phyloP scores from a whole-genome alignment of 805 yeast genomes.

The Metschnikowia cerradonensis region DNA sequence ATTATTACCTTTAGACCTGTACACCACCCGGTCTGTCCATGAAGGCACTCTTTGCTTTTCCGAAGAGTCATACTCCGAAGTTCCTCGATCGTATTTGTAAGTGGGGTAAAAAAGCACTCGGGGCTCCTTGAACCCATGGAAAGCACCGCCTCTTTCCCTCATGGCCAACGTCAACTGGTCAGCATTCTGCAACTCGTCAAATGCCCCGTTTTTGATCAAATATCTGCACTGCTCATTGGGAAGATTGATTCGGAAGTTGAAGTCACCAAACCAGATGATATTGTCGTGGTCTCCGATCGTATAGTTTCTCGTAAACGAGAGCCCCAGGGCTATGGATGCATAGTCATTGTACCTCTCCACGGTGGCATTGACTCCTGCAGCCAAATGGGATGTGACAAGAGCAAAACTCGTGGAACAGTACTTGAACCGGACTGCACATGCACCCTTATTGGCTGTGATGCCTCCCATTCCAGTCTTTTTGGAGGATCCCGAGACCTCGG shows the following conservation, averaged over 20 bases:
- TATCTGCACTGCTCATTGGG: conserved; percentile 71
- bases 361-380: conserved; percentile 82
- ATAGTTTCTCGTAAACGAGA: conserved; percentile 73
- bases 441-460: conserved; percentile 95
- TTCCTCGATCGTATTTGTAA: conserved; percentile 85
- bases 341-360: conserved; percentile 87
- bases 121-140: conserved; percentile 72
- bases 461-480: conserved; percentile 97
- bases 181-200: conserved; percentile 49
- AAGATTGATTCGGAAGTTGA: conserved; percentile 75
- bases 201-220: conserved; percentile 44
- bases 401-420: conserved; percentile 75
- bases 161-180: conserved; percentile 83
- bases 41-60: conserved; percentile 93
- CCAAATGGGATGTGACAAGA: conserved; percentile 84
- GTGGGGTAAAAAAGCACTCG: conserved; percentile 82
- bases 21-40: conserved; percentile 91
- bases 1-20: conserved; percentile 45
- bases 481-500: conserved; percentile 88
- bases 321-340: conserved; percentile 66
- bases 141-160: conserved; percentile 51
- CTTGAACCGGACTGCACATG: conserved; percentile 85
- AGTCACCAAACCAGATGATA: conserved; percentile 92
- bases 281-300: conserved; percentile 79
- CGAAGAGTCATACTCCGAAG: conserved; percentile 75